Percentiles rank a stretch among this genome's conserved stretches.
These are phyloP conservation scores for Cyberlindnera euphorbiae DNA, from an alignment of 805 yeast genomes.

Conservation along the genomic window DNA sequence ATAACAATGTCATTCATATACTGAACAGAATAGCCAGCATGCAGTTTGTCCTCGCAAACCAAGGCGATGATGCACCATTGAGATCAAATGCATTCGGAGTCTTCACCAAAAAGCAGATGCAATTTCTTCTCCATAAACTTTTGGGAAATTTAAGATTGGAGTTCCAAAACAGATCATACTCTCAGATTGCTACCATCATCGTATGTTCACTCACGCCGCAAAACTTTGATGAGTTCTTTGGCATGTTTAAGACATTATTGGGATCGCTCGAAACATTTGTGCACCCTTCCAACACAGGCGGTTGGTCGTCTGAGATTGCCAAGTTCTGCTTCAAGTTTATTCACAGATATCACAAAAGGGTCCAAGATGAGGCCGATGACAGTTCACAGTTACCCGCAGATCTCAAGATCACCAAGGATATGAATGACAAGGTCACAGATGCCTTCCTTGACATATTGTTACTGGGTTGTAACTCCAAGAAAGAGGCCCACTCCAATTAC, in stretches of 20 bases:
- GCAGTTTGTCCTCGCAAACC: constrained; percentile 33
- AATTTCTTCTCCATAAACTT: constrained; percentile 53
- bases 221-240: constrained; percentile 40
- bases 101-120: constrained; percentile 57
- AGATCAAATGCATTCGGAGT: constrained; percentile 54
- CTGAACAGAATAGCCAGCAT: constrained; percentile 56
- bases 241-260: constrained; percentile 48
- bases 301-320: constrained; percentile 75
- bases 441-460: constrained; percentile 48
- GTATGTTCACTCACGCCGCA: constrained; percentile 60
- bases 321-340: constrained; percentile 58
- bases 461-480: constrained; percentile 78
- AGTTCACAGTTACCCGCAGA: constrained; percentile 27
- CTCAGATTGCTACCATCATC: constrained; percentile 47
- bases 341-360: constrained; percentile 55
- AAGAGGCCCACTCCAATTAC: constrained; percentile 46
- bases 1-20: constrained; percentile 59
- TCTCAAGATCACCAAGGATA: constrained; percentile 27
- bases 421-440: constrained; percentile 32
- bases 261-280: constrained; percentile 73
- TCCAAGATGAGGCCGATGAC: constrained; percentile 41
- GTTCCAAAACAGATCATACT: constrained; percentile 28
- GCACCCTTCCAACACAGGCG: constrained; percentile 91
- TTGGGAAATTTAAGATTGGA: constrained; percentile 34
- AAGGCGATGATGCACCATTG: constrained; percentile 27